These are phyloP conservation scores for Erigeron canadensis DNA, from an alignment of 129 eudicot genomes.

Conservation along the genomic window DNA sequence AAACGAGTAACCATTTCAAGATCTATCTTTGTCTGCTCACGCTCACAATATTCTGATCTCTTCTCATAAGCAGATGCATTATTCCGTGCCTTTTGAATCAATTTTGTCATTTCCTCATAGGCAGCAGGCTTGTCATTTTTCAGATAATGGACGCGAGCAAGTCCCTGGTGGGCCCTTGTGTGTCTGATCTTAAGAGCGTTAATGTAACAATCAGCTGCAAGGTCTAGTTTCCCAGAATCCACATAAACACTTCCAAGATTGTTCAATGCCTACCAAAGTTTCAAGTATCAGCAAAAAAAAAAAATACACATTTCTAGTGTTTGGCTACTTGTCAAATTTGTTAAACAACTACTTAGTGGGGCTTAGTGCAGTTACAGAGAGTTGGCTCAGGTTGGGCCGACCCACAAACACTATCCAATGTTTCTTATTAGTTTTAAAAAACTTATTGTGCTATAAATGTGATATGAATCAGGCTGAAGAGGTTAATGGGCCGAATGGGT, in stretches of 20 bases:
- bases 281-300: neutral
- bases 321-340: neutral
- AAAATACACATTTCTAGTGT: neutral
- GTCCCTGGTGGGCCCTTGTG: constrained; percentile 98
- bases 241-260: constrained; percentile 98
- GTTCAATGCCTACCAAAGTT: constrained; percentile 71
- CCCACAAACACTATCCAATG: neutral
- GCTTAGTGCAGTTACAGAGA: neutral
- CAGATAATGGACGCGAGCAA: constrained; percentile 93
- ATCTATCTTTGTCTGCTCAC: constrained; percentile 88
- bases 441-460: neutral
- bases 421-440: neutral
- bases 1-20: constrained; percentile 89
- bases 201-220: constrained; percentile 95
- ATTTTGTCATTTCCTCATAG: constrained; percentile 86
- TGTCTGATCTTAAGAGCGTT: constrained; percentile 95
- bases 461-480: too few relatives aligned
- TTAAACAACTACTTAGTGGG: neutral
- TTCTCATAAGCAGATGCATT: constrained; percentile 98
- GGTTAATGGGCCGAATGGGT: too few relatives aligned
- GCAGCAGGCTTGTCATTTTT: constrained; percentile 84
- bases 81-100: constrained; percentile 83
- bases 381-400: neutral
- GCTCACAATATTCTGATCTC: constrained; percentile 94
- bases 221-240: constrained; percentile 81